These are phyloP conservation scores for Arthrobotrys sinensis DNA, from an alignment of 2,329 filamentous ascomycete species.

Conservation along the genomic window DNA sequence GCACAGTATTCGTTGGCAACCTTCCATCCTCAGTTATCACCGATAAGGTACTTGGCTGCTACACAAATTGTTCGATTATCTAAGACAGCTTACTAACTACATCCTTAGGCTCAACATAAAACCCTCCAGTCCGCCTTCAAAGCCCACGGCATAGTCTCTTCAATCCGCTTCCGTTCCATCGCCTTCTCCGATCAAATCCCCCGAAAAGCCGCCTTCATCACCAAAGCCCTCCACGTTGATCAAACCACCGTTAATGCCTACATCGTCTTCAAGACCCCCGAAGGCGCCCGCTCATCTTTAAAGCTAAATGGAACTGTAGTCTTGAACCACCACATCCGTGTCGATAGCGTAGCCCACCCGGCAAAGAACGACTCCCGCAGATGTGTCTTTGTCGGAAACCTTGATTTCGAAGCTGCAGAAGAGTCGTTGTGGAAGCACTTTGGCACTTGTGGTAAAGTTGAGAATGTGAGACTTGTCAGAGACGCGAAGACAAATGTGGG, in stretches of 20 bases:
- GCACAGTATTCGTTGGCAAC: constrained; percentile 94
- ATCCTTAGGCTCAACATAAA: constrained; percentile 73
- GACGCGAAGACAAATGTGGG: constrained; percentile 92
- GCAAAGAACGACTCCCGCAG: constrained; percentile 84
- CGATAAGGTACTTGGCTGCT: constrained; percentile 80
- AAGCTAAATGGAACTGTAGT: constrained; percentile 87
- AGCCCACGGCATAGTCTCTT: constrained; percentile 76
- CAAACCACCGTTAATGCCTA: constrained; percentile 96
- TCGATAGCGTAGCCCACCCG: constrained; percentile 92
- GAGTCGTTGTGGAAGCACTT: constrained; percentile 93
- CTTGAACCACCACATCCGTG: constrained; percentile 88
- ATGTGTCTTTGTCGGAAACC: constrained; percentile 95
- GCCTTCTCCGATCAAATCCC: constrained; percentile 86
- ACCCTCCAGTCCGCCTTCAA: constrained; percentile 63
- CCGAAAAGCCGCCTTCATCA: constrained; percentile 94
- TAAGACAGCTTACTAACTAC: constrained; percentile 69
- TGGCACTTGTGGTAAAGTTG: constrained; percentile 82
- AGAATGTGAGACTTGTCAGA: constrained; percentile 92
- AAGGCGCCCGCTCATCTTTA: constrained; percentile 82
- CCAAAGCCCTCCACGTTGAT: constrained; percentile 91
- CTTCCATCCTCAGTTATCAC: constrained; percentile 86
- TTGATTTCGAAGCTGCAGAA: constrained; percentile 96
- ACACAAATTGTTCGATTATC: constrained; percentile 77
- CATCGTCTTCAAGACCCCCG: constrained; percentile 83
- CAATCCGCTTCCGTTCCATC: constrained; percentile 92